Base-by-base conservation (phyloP, 768 basidiomycete genomes). In the Lentinus tigrinus region DNA sequence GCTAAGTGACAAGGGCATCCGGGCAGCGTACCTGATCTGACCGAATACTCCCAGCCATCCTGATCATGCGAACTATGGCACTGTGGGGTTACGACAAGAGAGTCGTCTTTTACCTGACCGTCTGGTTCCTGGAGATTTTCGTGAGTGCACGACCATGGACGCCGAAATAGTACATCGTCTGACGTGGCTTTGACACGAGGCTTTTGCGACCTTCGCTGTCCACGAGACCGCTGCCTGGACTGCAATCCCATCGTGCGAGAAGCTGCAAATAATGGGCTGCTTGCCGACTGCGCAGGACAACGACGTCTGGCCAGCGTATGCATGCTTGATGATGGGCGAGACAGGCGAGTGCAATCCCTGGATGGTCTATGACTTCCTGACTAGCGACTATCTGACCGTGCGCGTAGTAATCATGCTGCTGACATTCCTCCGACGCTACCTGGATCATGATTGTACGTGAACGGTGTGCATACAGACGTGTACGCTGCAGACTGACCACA, bases 31-130 rank as follows among this genome's bases (percentile, higher is more conserved):
- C 13, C 21, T 24, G 24, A 24, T 16, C 14, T 26, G 38, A 24
- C 37, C 46, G 16, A 3, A 13, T 7, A 7, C 5, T 27, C 26
- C 11, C 40, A 59, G 57, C 38, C 1, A 54, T 54, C 39, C 40
- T 59, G 17, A 49, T 54, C 19, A 47, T 37, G 0, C 46, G 57
- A 23, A 59, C 57, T 16, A 37, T 59, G 39, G 57, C 57, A 5
- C 16, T 59, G 16, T 59, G 57, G 57, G 31, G 27, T 23, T 59
- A 54, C 57, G 28, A 59, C 14, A 28, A 27, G 19, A 13, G 26
- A 21, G 27, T 59, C 16, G 10, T 34, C 21, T 21, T 28, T 3
- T 19, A 49, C 21, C 47, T 59, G 21, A 10, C 54, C n/a, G 3
- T 31, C 2, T 23, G 21, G 10, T 26, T 7, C 10, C 8, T 50